A percentile compares a stretch with the other conserved stretches of the same genome.
Conservation (phyloP, 2,329 filamentous ascomycete genomes). For the Trichoderma guizhouense region DNA sequence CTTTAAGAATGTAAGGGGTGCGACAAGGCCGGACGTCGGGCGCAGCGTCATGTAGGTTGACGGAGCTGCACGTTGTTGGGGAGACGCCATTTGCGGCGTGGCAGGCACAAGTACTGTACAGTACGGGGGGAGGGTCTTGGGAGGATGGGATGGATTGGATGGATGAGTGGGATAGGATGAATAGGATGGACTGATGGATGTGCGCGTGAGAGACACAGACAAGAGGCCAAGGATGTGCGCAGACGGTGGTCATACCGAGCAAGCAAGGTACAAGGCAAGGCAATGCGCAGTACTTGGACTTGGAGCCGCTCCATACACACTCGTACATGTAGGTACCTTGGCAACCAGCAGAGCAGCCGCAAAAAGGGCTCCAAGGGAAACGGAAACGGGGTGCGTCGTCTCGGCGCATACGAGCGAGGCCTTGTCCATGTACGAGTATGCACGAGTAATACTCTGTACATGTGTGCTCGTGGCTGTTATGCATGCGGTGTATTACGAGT, state of each 20-base stretch:
- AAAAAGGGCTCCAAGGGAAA: neutral
- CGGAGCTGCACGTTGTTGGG: constrained; percentile 21
- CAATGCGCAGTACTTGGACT: neutral
- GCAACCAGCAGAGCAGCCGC: neutral
- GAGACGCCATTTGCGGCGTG: constrained; percentile 19
- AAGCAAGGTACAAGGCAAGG: constrained; percentile 13
- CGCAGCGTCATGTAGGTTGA: constrained; percentile 18
- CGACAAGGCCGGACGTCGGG: constrained; percentile 18
- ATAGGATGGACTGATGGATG: constrained; percentile 11
- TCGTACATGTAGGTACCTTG: neutral
- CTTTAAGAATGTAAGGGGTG: constrained; percentile 18
- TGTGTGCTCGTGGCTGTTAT: constrained; percentile 12
- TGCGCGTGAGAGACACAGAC: constrained; percentile 10
- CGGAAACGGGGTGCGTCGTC: neutral
- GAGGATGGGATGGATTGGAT: constrained; percentile 6
- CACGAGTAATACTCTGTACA: constrained; percentile 2
- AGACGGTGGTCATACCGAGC: constrained; percentile 13
- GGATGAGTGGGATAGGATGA: constrained; percentile 9
- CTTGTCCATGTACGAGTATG: constrained; percentile 1
- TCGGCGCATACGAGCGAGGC: neutral
- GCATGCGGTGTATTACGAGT: constrained; percentile 6
- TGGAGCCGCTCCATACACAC: neutral
- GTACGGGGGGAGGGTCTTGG: constrained; percentile 4
- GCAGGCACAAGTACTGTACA: neutral
- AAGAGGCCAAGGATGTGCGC: constrained; percentile 10